Base-by-base conservation (phyloP, 1,139 yeast genomes). In the Geotrichum fermentans region DNA sequence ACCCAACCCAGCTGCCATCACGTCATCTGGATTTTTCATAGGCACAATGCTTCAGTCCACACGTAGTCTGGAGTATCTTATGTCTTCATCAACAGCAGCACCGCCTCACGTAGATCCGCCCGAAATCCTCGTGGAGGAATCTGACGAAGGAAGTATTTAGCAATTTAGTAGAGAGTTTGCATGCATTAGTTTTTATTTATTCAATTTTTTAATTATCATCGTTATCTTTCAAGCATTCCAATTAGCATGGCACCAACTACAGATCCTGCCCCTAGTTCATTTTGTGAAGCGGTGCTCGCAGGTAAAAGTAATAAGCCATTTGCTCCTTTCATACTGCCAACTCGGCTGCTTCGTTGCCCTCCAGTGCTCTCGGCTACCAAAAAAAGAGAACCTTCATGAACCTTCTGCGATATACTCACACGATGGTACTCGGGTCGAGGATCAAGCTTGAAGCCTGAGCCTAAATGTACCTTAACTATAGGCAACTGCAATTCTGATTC, bases 391-490 rank as follows among this genome's bases (percentile, higher is more conserved):
- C 34, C 34, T 1, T 51, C 54, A 20, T 52, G 54, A 1, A 39
- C 49, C 28, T 48, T 51, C 37, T 67, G 71, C 5, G 49, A 45
- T 2, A 73, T 58, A 8, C 50, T 47, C 2, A 69, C 79, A 13
- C 80, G 60, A 45, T 75, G 79, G 56, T 71, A 75, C 52, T 75
- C 80, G 0, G 78, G 77, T 20, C 80, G 60, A 2, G 75, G 68
- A 54, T 75, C 80, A 5, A 75, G 63, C 33, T 47, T 60, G 4
- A 66, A 60, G 11, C 61, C 66, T 4, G 55, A 52, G 0, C 53
- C 56, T 17, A 74, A 52, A 21, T 53, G 55, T 4, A 70, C 77
- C 18, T 58, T 55, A 13, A 71, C 56, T 11, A 45, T 54, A 0
- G 72, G 67, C 17, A 62, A 49, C 13, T 1, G 26, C 18, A 51